Evolutionary conservation across 1,139 yeast genomes (phyloP), one percentile per base, ranked within the genome.

Genomic region (Meyerozyma carpophila): DNA sequence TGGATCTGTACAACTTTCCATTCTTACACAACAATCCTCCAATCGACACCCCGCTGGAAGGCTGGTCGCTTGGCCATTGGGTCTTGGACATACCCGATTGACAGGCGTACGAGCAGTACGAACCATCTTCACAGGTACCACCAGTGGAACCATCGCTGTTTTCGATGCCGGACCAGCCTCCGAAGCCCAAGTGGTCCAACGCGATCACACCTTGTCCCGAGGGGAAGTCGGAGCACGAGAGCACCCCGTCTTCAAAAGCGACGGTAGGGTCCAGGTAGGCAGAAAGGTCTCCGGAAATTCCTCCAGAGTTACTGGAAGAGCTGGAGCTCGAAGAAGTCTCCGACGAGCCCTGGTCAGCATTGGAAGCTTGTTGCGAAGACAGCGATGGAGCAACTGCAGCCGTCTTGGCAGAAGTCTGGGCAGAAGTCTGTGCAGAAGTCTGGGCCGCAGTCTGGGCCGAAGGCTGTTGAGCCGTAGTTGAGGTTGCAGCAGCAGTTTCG

Each of bases 71-170:
- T 46, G 97, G 97, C 96, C 96, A 91, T 73, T 90, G 98, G 47
- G 96, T 88, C 82, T 90, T 90, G 64, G 96, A 84, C 94, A 85
- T 85, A 74, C 97, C 98, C 38, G 95, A 79, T 70, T 86, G 89
- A 75, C 98, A 90, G 45, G 96, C 95, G 68, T 90, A 91, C 50
- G 98, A 91, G 73, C 98, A 93, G 81, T 86, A 89, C 62, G 79
- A 80, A 50, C 97, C 98, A 54, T 89, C 96, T 56, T 73, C 60
- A 76, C 98, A 93, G 43, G 50, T 44, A 70, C 70, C 60, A 48
- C 90, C 81, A 55, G 90, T 75, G 47, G 84, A 79, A 55, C 80
- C 79, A 61, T 80, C 77, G 50, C 74, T 63, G 61, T 80, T 69
- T 59, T 65, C 62, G 57, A 93, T 78, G 46, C 96, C 89, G 44